These are phyloP conservation scores for Cytidiella melzeri DNA, from an alignment of 768 basidiomycete species.

Conservation along the genomic window DNA sequence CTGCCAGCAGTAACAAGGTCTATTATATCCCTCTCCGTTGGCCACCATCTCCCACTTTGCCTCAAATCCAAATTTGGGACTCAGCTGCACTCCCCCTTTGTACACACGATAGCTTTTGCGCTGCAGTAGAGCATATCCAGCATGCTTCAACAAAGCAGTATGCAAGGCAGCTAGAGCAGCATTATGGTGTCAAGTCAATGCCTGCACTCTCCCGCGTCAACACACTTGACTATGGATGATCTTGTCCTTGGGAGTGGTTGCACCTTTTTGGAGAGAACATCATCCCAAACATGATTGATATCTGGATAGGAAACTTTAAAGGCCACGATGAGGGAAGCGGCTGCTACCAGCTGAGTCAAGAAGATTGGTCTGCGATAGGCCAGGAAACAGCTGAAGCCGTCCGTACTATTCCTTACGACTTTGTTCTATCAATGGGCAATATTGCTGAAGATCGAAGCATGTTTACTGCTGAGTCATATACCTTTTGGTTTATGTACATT, in stretches of 20 bases:
- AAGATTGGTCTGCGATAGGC: not conserved
- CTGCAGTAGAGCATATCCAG: not conserved
- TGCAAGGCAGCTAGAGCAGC: not conserved
- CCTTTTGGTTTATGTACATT: slow-evolving; percentile 5
- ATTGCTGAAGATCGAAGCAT: not conserved
- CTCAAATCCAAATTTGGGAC: not conserved
- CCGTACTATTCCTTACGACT: not conserved
- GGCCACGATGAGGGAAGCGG: not conserved
- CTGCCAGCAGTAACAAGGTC: not conserved
- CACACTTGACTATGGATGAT: not conserved
- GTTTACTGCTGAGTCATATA: not conserved
- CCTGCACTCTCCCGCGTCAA: not conserved
- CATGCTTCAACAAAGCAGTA: slow-evolving; percentile 1
- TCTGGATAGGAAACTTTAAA: not conserved
- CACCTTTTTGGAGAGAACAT: slow-evolving; percentile 1
- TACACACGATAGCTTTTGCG: not conserved
- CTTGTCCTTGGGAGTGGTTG: slow-evolving; percentile 3
- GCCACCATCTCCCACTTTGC: not conserved
- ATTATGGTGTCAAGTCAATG: not conserved
- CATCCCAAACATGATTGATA: not conserved
- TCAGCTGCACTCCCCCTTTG: not conserved
- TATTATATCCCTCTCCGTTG: not conserved
- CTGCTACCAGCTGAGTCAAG: not conserved
- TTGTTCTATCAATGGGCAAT: not conserved
- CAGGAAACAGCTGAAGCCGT: not conserved